These are phyloP conservation scores for Aspergillus wentii DNA, from an alignment of 495 filamentous ascomycete genomes.

Conservation along the genomic window DNA sequence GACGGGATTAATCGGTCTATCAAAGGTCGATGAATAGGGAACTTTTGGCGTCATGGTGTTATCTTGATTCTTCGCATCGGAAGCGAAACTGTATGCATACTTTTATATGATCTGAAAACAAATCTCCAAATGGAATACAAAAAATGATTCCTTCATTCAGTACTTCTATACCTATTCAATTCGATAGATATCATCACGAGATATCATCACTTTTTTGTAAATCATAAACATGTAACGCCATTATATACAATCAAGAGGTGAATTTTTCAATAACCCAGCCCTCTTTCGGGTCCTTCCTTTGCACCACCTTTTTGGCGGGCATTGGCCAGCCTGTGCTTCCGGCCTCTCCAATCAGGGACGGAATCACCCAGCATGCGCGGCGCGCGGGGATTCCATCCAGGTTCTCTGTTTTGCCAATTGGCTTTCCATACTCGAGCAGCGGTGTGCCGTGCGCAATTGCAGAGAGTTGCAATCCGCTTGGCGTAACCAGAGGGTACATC, in stretches of 20 bases:
- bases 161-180: no score
- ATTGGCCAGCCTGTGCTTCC: slow-evolving; percentile 77
- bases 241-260: slow-evolving; percentile 26
- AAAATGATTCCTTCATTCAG: no score
- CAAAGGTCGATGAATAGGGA: no score
- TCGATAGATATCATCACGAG: no score
- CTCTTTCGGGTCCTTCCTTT: slow-evolving; percentile 63
- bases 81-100: slow-evolving; percentile 11
- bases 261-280: slow-evolving; percentile 77
- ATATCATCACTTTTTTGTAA: no score
- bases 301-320: slow-evolving; percentile 74
- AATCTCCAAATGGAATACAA: no score
- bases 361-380: slow-evolving; percentile 79
- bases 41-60: slow-evolving; percentile 1
- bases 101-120: slow-evolving; percentile 11
- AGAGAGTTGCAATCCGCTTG: slow-evolving; percentile 71
- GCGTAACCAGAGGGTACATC: slow-evolving; percentile 80
- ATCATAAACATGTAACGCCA: slow-evolving; percentile 20
- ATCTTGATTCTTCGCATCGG: no score
- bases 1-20: no score
- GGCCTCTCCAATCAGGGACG: slow-evolving; percentile 61
- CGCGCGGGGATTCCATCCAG: slow-evolving; percentile 50
- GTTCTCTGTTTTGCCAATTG: slow-evolving; percentile 70
- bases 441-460: slow-evolving; percentile 81
- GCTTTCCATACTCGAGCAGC: slow-evolving; percentile 80